phyloP scores from a whole-genome alignment of 2,329 filamentous ascomycete genomes.

The Stylonectria norvegica region DNA sequence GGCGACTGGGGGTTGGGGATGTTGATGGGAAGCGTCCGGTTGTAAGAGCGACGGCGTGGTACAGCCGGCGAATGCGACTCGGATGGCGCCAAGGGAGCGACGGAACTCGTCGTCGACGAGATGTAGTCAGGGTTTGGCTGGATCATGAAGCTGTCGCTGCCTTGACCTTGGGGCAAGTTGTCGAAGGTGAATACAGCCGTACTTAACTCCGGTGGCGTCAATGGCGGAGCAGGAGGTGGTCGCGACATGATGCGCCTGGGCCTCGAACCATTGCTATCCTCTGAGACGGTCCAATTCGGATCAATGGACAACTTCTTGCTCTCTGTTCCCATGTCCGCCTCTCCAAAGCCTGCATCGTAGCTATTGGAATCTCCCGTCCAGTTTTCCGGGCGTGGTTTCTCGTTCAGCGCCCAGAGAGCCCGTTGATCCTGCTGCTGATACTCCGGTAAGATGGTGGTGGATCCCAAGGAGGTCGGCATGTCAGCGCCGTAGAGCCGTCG shows the following conservation, averaged over 20 bases:
- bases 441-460: slow-evolving; percentile 17
- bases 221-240: slow-evolving; percentile 45
- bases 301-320: slow-evolving; percentile 24
- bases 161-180: slow-evolving; percentile 28
- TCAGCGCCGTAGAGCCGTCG: slow-evolving; percentile 24
- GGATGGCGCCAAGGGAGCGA: slow-evolving; percentile 18
- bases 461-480: slow-evolving; percentile 17
- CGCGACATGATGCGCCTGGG: slow-evolving; percentile 34
- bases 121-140: slow-evolving; percentile 51
- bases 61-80: slow-evolving; percentile 31
- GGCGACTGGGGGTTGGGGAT: slow-evolving; percentile 26
- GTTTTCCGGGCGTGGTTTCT: slow-evolving; percentile 15
- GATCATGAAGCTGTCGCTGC: slow-evolving; percentile 39
- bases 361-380: slow-evolving; percentile 8
- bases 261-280: slow-evolving; percentile 19
- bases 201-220: slow-evolving; percentile 47
- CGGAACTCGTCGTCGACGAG: slow-evolving; percentile 32
- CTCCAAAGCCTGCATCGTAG: slow-evolving; percentile 5
- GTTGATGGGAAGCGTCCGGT: slow-evolving; percentile 38
- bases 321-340: slow-evolving; percentile 12
- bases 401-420: slow-evolving; percentile 25
- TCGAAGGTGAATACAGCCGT: slow-evolving; percentile 43
- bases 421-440: slow-evolving; percentile 16
- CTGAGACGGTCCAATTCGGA: slow-evolving; percentile 22
- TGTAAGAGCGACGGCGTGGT: slow-evolving; percentile 42